A percentile compares a stretch with the other conserved stretches of the same genome.
Evolutionary conservation across 805 yeast species (phyloP).

Genomic region (Debaryomyces hansenii): DNA sequence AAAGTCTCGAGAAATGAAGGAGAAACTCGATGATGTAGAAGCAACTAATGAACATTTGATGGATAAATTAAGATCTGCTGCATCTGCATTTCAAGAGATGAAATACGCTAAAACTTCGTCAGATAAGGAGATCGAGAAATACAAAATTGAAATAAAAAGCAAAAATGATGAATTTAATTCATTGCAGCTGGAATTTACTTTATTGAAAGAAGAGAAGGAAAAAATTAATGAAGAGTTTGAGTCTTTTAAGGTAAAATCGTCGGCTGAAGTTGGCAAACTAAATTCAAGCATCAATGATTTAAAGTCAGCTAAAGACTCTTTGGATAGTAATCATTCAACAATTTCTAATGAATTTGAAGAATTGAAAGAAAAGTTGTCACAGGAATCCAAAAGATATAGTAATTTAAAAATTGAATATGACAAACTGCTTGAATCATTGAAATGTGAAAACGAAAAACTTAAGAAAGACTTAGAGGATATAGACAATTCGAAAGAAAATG

Average conservation of each 20-base stretch:
- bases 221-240: constrained; percentile 2
- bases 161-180: constrained; percentile 13
- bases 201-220: constrained; percentile 3
- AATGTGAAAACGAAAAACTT: not conserved
- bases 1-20: constrained; percentile 15
- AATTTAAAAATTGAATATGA: constrained; percentile 2
- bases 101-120: constrained; percentile 16
- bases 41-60: constrained; percentile 35
- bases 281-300: constrained; percentile 14
- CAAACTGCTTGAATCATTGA: constrained; percentile 1
- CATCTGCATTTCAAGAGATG: constrained; percentile 32
- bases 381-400: not conserved
- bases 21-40: constrained; percentile 26
- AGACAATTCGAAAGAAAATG: not conserved
- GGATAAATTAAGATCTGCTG: constrained; percentile 43
- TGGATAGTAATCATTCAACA: not conserved
- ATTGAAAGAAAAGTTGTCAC: constrained; percentile 1
- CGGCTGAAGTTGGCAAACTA: constrained; percentile 2
- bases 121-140: constrained; percentile 12
- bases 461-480: not conserved
- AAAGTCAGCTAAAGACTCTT: constrained; percentile 4
- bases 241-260: constrained; percentile 1
- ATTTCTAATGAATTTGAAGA: not conserved
- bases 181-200: constrained; percentile 2
- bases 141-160: constrained; percentile 13